Conservation (phyloP, 768 basidiomycete species). For the Pleurotus djamor region DNA sequence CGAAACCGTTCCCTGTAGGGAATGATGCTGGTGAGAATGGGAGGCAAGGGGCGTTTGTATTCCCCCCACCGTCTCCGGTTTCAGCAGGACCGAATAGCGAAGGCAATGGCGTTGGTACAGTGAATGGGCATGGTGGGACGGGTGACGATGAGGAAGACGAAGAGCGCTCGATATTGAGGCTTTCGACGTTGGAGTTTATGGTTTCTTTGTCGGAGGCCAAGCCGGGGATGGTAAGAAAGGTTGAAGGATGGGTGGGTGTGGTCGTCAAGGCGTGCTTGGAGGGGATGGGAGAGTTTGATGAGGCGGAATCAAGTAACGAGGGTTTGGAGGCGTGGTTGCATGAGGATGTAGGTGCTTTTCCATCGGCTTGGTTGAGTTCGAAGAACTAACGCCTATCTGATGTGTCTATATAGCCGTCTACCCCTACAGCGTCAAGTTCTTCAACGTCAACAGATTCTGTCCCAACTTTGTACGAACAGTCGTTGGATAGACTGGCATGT, state of each 20-base stretch:
- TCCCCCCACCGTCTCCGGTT: slow-evolving; percentile 24
- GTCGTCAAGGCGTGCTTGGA: slow-evolving; percentile 77
- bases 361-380: neutral
- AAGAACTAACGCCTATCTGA: neutral
- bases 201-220: slow-evolving; percentile 73
- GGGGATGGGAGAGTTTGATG: slow-evolving; percentile 78
- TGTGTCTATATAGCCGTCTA: no score
- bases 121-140: slow-evolving; percentile 21
- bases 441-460: slow-evolving; percentile 4
- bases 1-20: slow-evolving; percentile 38
- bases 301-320: slow-evolving; percentile 17
- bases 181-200: slow-evolving; percentile 70
- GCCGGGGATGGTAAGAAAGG: slow-evolving; percentile 65
- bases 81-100: no score
- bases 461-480: slow-evolving; percentile 81
- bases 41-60: slow-evolving; percentile 36
- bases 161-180: neutral
- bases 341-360: slow-evolving; percentile 60
- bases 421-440: slow-evolving; percentile 1
- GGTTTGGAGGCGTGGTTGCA: neutral
- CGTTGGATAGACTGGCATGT: slow-evolving; percentile 78
- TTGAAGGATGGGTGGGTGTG: slow-evolving; percentile 67
- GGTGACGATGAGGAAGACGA: slow-evolving; percentile 36
- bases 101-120: slow-evolving; percentile 27
- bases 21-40: slow-evolving; percentile 10